A percentile compares a stretch with the other conserved stretches of the same genome.
Conservation (phyloP, 1,139 yeast genomes). For the Diutina pseudorugosa region DNA sequence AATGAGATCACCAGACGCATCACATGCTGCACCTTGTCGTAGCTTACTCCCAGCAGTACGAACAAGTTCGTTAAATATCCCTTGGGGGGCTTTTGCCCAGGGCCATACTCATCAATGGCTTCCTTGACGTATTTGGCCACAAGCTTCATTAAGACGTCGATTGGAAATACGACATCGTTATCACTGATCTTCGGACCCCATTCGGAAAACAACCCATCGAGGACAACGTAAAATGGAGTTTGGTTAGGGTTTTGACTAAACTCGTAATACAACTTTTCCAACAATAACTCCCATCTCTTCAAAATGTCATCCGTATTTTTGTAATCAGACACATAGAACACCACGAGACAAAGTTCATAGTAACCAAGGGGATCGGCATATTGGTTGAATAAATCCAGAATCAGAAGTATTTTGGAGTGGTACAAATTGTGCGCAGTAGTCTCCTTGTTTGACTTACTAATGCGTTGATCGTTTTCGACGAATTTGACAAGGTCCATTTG, state of each 20-base stretch:
- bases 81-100: constrained; percentile 22
- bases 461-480: constrained; percentile 47
- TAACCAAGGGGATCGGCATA: constrained; percentile 85
- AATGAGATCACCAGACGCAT: constrained; percentile 54
- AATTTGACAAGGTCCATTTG: constrained; percentile 70
- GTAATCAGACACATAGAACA: constrained; percentile 75
- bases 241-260: constrained; percentile 17
- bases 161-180: constrained; percentile 71
- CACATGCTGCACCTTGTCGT: constrained; percentile 56
- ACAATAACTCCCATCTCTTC: constrained; percentile 57
- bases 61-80: constrained; percentile 53
- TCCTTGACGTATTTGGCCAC: constrained; percentile 29
- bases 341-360: constrained; percentile 65
- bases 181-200: constrained; percentile 34
- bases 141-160: constrained; percentile 57
- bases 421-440: constrained; percentile 31
- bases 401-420: constrained; percentile 52
- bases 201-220: constrained; percentile 25
- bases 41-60: constrained; percentile 61
- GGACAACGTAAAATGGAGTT: constrained; percentile 27
- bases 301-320: constrained; percentile 62
- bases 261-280: constrained; percentile 33
- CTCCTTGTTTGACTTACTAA: constrained; percentile 32
- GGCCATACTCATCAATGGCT: constrained; percentile 24
- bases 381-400: constrained; percentile 73